Evolutionary conservation across 2,329 filamentous ascomycete species (phyloP).

Genomic region (Diaporthe sp.): DNA sequence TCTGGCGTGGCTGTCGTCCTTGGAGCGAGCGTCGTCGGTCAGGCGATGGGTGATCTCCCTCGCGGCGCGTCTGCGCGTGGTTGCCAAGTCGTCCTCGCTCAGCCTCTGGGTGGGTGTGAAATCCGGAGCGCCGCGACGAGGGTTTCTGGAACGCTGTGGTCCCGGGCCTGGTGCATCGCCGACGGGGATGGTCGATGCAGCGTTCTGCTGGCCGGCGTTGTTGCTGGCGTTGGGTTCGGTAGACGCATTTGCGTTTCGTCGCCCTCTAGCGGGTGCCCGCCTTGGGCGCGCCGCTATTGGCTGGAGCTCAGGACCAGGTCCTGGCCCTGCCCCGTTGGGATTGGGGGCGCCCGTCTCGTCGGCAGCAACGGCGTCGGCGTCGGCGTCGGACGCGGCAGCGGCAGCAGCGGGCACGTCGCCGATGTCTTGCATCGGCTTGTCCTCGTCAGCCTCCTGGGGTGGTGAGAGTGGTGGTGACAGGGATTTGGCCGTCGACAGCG

Average conservation of each 20-base stretch:
- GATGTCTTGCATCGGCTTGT: conserved; percentile 34
- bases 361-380: neutral
- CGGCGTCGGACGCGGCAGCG: neutral
- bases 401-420: neutral
- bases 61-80: conserved; percentile 32
- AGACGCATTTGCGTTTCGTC: conserved; percentile 36
- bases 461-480: conserved; percentile 46
- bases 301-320: conserved; percentile 33
- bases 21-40: conserved; percentile 30
- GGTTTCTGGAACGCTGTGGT: conserved; percentile 36
- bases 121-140: conserved; percentile 39
- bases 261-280: conserved; percentile 40
- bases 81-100: conserved; percentile 34
- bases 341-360: conserved; percentile 23
- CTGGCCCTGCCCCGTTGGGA: conserved; percentile 24
- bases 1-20: conserved; percentile 37
- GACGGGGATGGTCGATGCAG: conserved; percentile 21
- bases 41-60: conserved; percentile 34
- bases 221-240: conserved; percentile 34
- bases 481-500: conserved; percentile 52
- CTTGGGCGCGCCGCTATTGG: conserved; percentile 40
- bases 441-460: conserved; percentile 40
- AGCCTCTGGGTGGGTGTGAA: conserved; percentile 39
- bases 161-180: conserved; percentile 10
- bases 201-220: conserved; percentile 30